Percentiles rank a stretch among this genome's conserved stretches.
Conservation (phyloP, 495 filamentous ascomycete species). For the Lophium mytilinum region DNA sequence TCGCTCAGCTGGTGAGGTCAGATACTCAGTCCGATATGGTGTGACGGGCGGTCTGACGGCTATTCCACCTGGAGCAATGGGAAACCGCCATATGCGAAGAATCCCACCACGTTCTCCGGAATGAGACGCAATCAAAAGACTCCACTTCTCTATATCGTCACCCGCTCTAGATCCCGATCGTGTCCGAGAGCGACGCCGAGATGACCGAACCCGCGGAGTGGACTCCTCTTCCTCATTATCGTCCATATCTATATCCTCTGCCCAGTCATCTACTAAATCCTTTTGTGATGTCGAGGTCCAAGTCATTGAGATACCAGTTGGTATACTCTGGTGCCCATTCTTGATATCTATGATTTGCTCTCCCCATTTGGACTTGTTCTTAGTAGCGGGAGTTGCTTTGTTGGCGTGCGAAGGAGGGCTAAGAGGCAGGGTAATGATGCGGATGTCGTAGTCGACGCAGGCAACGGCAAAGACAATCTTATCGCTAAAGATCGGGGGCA, state of each 20-base stretch:
- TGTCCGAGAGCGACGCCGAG: conserved; percentile 1
- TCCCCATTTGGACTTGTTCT: conserved; percentile 8
- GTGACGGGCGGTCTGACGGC: conserved; percentile 1
- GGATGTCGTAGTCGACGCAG: conserved; percentile 60
- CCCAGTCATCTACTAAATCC: conserved; percentile 23
- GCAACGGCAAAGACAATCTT: conserved; percentile 63
- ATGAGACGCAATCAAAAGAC: conserved; percentile 52
- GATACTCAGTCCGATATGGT: conserved; percentile 28
- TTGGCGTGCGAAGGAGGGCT: conserved; percentile 56
- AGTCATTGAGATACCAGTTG: conserved; percentile 59
- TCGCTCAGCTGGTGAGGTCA: conserved; percentile 55
- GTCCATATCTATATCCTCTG: conserved; percentile 20
- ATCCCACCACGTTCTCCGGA: conserved; percentile 60
- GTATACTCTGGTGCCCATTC: conserved; percentile 30
- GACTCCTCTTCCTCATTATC: conserved; percentile 10
- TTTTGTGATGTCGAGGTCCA: conserved; percentile 44
- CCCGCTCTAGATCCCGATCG: conserved; percentile 11
- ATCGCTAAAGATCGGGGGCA: conserved; percentile 51
- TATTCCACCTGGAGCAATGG: conserved; percentile 28
- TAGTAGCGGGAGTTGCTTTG: conserved; percentile 26
- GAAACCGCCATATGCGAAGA: conserved; percentile 48
- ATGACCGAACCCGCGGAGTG: neutral
- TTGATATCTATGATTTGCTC: conserved; percentile 17
- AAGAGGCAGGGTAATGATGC: conserved; percentile 64
- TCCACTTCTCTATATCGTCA: conserved; percentile 35